Evolutionary conservation across 2,329 filamentous ascomycete genomes (phyloP), one percentile per base, ranked within the genome.

Genomic region (Penicillium sp.): DNA sequence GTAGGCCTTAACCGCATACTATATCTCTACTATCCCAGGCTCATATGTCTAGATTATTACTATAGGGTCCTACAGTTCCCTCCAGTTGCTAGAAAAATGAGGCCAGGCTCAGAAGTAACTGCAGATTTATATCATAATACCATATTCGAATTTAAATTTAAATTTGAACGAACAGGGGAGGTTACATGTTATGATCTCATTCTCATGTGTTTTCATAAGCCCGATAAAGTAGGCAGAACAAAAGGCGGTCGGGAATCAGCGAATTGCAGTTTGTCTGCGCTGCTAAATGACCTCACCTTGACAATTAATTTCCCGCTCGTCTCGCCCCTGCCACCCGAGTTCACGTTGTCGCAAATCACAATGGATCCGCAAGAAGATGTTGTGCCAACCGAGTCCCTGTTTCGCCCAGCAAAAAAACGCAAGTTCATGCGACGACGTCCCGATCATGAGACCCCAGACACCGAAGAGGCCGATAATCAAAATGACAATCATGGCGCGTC

Each of bases 361-460:
- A 76, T 76, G 73, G 66, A 74, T 43, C 59, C 68, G 3, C 66
- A 74, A 21, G 38, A 58, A 8, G 58, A 63, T 19, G 33, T 59
- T 39, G 36, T 58, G 0, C 59, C 71, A 38, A 38, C 33, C 5
- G 71, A 74, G 42, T 64, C 77, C 7, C 60, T 79, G 13, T 82
- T 82, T 62, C 75, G 81, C 33, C 74, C 80, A 17, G 74, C 74
- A 8, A 84, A 83, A 70, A 76, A 78, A 54, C 75, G 80, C 59
- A 83, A 81, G 65, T 77, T 81, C 53, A 72, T 79, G 61, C 79
- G 81, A 55, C 79, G 78, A 62, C 76, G 80, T 51, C 68, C 57
- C 5, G 62, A 68, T 36, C 52, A 62, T 49, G 58, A 63, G 15
- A 53, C 9, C 15, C 13, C 15, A 23, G 45, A 48, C 31, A 35